phyloP scores from a whole-genome alignment of 306 rosid species.

The Inga laurina region DNA sequence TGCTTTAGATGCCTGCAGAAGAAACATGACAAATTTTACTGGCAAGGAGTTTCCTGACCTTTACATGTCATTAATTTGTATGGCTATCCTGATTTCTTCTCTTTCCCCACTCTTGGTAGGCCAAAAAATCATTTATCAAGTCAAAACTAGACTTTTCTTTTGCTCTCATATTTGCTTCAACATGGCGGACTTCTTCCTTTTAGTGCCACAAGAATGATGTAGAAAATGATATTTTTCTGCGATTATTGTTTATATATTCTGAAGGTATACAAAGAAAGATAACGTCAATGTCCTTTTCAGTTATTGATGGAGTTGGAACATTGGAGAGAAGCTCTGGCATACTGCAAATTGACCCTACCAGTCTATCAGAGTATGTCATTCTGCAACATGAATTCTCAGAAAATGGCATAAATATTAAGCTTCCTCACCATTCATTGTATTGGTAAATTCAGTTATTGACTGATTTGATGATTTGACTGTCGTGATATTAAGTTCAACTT shows the following conservation, averaged over 20 bases:
- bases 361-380: constrained; percentile 69
- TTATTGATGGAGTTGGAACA: constrained; percentile 75
- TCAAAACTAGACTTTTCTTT: constrained; percentile 9
- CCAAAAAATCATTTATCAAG: constrained; percentile 12
- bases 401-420: constrained; percentile 12
- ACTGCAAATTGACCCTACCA: constrained; percentile 87
- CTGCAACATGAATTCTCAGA: constrained; percentile 20
- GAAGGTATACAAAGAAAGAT: constrained; percentile 6
- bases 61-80: neutral
- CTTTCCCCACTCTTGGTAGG: neutral
- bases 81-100: neutral
- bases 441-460: constrained; percentile 22
- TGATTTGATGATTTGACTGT: constrained; percentile 5
- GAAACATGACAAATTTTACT: neutral
- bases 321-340: constrained; percentile 82
- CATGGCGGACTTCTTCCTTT: neutral
- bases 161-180: constrained; percentile 15
- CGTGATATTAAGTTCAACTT: neutral
- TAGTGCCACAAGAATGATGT: constrained; percentile 18
- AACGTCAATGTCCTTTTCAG: constrained; percentile 46
- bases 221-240: constrained; percentile 17
- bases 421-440: neutral
- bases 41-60: constrained; percentile 1
- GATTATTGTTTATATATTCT: constrained; percentile 19
- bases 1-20: constrained; percentile 19